Conservation (phyloP, 108 stramenopile species). For the Cyclotella sp. region DNA sequence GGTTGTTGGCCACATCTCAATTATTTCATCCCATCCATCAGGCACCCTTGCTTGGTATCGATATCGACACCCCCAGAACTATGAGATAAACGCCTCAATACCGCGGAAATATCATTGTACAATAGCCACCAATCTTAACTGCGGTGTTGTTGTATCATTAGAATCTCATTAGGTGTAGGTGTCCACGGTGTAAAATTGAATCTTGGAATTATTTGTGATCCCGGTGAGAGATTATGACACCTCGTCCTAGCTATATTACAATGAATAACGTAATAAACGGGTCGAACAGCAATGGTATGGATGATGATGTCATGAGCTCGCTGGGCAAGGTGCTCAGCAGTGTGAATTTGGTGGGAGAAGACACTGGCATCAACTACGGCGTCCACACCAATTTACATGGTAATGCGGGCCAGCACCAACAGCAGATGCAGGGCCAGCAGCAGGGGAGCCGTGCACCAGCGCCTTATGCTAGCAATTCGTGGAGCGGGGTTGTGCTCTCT, state of each 20-base stretch:
- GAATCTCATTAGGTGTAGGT: conserved; percentile 3
- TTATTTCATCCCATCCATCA: not conserved
- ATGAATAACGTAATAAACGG: conserved; percentile 21
- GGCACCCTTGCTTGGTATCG: not conserved
- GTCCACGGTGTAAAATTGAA: conserved; percentile 9
- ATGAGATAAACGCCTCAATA: conserved; percentile 4
- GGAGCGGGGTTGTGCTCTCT: not conserved
- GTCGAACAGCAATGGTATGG: conserved; percentile 15
- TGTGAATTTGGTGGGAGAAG: conserved; percentile 28
- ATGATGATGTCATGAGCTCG: conserved; percentile 39
- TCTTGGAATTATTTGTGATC: not conserved
- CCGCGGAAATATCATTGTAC: conserved; percentile 11
- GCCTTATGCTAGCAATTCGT: conserved; percentile 14
- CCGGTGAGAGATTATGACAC: not conserved
- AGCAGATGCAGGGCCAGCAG: not conserved
- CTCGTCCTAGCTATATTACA: conserved; percentile 17
- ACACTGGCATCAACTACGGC: conserved; percentile 14
- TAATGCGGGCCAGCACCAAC: not conserved
- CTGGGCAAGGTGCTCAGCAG: conserved; percentile 35
- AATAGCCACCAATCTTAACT: conserved; percentile 20
- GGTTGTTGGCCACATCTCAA: not conserved
- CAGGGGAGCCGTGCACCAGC: conserved; percentile 7
- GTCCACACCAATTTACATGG: not conserved
- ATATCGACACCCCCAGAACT: not conserved
- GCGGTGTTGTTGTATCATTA: conserved; percentile 15